These are phyloP conservation scores for Daldinia bambusicola DNA, from an alignment of 495 filamentous ascomycete species.

Conservation along the genomic window DNA sequence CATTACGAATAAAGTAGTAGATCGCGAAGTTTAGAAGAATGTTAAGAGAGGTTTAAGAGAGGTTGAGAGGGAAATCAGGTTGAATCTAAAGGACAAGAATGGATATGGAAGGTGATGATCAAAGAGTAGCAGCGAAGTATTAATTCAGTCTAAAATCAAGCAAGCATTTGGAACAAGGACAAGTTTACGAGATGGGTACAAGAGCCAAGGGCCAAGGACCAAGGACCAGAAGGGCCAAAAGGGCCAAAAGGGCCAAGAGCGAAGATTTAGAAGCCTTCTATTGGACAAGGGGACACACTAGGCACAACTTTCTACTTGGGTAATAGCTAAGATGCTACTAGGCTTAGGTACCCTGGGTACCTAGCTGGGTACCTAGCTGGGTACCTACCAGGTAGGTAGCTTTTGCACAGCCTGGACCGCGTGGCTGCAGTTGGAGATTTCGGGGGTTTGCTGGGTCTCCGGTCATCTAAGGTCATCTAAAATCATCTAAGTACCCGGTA, in stretches of 20 bases:
- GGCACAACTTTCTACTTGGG: no score
- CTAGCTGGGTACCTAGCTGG: neutral
- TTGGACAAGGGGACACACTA: constrained; percentile 2
- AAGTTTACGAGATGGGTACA: constrained; percentile 16
- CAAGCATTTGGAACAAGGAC: constrained; percentile 16
- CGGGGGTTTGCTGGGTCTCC: constrained; percentile 21
- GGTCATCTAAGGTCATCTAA: constrained; percentile 23
- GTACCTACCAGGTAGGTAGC: no score
- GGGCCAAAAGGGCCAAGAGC: neutral
- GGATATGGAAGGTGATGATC: constrained; percentile 39
- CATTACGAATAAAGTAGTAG: constrained; percentile 38
- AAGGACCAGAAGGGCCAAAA: neutral
- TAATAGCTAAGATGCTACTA: neutral
- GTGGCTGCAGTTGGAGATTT: constrained; percentile 27
- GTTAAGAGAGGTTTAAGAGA: constrained; percentile 5
- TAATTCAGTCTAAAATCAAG: constrained; percentile 8
- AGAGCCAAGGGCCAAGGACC: neutral
- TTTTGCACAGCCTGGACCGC: constrained; percentile 5
- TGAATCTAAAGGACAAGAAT: constrained; percentile 27
- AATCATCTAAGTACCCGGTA: constrained; percentile 17
- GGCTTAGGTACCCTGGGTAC: neutral
- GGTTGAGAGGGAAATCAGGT: constrained; percentile 9
- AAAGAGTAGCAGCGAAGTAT: constrained; percentile 24
- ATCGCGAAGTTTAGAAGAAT: constrained; percentile 27
- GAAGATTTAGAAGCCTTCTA: neutral